These are phyloP conservation scores for Candida multigemmis DNA, from an alignment of 805 yeast genomes.

Conservation along the genomic window DNA sequence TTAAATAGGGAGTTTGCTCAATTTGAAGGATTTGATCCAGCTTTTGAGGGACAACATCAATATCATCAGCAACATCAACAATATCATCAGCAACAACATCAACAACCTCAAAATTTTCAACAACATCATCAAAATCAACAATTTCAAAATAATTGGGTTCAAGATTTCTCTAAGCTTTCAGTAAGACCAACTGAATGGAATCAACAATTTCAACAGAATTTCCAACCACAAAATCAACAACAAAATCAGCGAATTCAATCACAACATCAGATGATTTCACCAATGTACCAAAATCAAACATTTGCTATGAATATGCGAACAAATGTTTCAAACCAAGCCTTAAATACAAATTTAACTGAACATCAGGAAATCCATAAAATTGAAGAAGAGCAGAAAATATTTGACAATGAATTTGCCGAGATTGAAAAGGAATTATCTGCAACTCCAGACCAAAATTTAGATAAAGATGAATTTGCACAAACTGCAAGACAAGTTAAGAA, in stretches of 20 bases:
- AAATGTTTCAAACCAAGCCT: neutral
- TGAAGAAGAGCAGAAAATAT: constrained; percentile 14
- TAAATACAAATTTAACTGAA: constrained; percentile 8
- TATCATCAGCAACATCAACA: constrained; percentile 3
- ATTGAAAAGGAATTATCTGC: constrained; percentile 8
- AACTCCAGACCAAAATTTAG: constrained; percentile 6
- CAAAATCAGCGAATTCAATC: constrained; percentile 5
- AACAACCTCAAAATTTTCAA: constrained; percentile 5
- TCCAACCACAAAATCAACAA: constrained; percentile 5
- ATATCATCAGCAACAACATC: constrained; percentile 5
- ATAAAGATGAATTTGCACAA: constrained; percentile 28
- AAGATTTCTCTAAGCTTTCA: constrained; percentile 16
- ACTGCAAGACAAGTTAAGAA: constrained; percentile 27
- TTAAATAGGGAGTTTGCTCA: constrained; percentile 31
- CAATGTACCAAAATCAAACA: constrained; percentile 4
- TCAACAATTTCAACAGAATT: constrained; percentile 11
- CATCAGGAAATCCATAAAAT: constrained; percentile 18
- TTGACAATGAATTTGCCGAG: constrained; percentile 23
- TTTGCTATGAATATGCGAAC: constrained; percentile 1
- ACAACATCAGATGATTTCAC: constrained; percentile 4
- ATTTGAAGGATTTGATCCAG: constrained; percentile 8
- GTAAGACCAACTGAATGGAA: constrained; percentile 14
- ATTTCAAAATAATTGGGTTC: constrained; percentile 14
- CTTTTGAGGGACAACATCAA: constrained; percentile 3
- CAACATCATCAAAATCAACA: constrained; percentile 4